Percentiles rank a stretch among this genome's conserved stretches.
These are phyloP conservation scores for Venturia oleaginea DNA, from an alignment of 2,329 filamentous ascomycete species.

Conservation along the genomic window DNA sequence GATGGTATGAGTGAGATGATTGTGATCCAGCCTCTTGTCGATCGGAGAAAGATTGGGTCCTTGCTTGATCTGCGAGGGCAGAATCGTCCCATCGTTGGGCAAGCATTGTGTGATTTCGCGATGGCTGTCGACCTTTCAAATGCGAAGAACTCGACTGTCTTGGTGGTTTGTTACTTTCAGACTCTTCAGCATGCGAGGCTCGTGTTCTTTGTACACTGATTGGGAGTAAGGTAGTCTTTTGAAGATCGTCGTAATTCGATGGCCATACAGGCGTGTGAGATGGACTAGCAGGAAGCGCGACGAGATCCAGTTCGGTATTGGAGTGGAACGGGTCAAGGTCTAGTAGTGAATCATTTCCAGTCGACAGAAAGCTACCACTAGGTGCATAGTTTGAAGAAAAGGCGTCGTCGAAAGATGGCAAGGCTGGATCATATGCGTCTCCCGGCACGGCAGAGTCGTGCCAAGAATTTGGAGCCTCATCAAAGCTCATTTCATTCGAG, in stretches of 20 bases:
- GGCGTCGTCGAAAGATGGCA: constrained; percentile 24
- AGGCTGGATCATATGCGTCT: constrained; percentile 27
- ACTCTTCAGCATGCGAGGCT: neutral
- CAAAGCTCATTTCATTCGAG: constrained; percentile 36
- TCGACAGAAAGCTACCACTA: constrained; percentile 1
- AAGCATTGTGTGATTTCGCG: neutral
- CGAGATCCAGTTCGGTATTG: neutral
- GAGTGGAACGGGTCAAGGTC: neutral
- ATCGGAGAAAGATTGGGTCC: neutral
- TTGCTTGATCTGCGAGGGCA: neutral
- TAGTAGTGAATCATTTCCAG: neutral
- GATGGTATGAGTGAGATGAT: neutral
- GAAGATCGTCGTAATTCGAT: neutral
- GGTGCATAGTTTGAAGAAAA: constrained; percentile 5
- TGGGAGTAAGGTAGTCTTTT: neutral
- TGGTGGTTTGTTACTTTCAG: neutral
- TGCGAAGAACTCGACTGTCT: neutral
- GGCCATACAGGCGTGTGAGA: neutral
- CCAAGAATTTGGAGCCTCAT: constrained; percentile 43
- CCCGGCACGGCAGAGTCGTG: constrained; percentile 22
- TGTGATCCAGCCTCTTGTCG: neutral
- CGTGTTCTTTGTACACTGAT: too few relatives aligned
- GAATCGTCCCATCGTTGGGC: neutral
- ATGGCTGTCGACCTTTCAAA: neutral
- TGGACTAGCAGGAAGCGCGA: neutral